Conservation (phyloP, 75 land plant genomes). For the Pinus taeda region DNA sequence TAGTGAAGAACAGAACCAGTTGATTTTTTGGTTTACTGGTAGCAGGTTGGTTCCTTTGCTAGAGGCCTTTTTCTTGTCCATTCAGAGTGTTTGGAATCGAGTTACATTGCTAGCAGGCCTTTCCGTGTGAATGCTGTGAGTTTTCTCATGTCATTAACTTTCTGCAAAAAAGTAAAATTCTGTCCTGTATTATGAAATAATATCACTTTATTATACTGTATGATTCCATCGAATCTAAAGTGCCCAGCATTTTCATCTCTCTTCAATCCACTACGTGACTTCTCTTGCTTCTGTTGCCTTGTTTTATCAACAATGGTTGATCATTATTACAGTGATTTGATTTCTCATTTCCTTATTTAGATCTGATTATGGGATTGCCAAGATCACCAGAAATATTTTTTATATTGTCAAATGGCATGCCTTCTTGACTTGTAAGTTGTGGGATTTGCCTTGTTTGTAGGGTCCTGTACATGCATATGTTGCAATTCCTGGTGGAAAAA, state of each 20-base stretch:
- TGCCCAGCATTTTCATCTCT: background rate
- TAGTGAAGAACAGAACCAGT: too few species aligned
- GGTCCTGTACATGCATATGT: slow-evolving; percentile 97
- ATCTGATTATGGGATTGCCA: background rate
- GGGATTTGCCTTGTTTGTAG: slow-evolving; percentile 24
- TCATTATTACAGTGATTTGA: background rate
- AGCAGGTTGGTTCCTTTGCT: slow-evolving; percentile 92
- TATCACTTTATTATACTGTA: background rate
- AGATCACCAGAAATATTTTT: background rate
- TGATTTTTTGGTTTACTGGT: slow-evolving; percentile 2
- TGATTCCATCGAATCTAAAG: background rate
- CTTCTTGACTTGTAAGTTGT: background rate
- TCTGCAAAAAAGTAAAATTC: too few species aligned
- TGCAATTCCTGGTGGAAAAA: slow-evolving; percentile 83
- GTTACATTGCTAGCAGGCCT: slow-evolving; percentile 86
- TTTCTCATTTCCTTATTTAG: background rate
- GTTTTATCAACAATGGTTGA: background rate
- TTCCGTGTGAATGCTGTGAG: slow-evolving; percentile 97
- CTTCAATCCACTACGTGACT: background rate
- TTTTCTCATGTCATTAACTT: slow-evolving; percentile 3
- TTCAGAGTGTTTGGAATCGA: slow-evolving; percentile 84
- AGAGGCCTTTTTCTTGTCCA: slow-evolving; percentile 92
- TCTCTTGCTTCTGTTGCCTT: background rate
- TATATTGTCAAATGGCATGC: background rate
- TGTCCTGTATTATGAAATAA: too few species aligned